Evolutionary conservation across 352 stramenopile genomes (phyloP).

Genomic region (Phytophthora hybrid): DNA sequence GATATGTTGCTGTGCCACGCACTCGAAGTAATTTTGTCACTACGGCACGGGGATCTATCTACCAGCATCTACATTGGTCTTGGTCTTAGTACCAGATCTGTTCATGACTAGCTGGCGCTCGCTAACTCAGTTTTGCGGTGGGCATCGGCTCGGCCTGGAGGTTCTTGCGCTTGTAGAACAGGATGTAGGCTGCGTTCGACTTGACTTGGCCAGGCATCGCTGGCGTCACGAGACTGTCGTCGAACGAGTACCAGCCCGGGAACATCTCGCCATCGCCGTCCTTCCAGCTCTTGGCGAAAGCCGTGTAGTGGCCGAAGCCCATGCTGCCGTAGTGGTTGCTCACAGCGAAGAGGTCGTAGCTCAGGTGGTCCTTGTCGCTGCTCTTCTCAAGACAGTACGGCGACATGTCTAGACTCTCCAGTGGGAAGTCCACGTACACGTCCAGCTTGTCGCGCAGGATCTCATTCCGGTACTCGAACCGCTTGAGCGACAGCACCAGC

Average conservation of each 20-base stretch:
- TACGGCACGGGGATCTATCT: background rate
- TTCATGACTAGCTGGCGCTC: background rate
- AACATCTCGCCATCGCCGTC: conserved; percentile 61
- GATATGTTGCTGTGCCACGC: background rate
- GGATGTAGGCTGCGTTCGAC: conserved; percentile 86
- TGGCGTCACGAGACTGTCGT: conserved; percentile 80
- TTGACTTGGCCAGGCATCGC: conserved; percentile 70
- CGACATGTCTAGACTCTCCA: conserved; percentile 85
- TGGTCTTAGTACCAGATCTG: background rate
- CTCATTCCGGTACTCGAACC: conserved; percentile 90
- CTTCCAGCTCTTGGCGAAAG: conserved; percentile 80
- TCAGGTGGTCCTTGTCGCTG: conserved; percentile 46
- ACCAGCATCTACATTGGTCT: conserved; percentile 24
- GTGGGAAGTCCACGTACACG: conserved; percentile 88
- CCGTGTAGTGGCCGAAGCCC: conserved; percentile 93
- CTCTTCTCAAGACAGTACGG: conserved; percentile 77
- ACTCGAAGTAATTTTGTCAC: background rate
- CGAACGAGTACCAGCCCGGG: conserved; percentile 86
- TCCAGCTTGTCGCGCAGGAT: conserved; percentile 87
- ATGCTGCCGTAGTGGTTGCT: conserved; percentile 92
- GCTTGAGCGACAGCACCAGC: conserved; percentile 88
- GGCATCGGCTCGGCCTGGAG: conserved; percentile 27
- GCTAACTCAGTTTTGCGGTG: conserved; percentile 17
- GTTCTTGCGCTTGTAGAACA: conserved; percentile 89
- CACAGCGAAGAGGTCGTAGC: conserved; percentile 91